phyloP scores from a whole-genome alignment of 176 grass and related monocot species.

The Cenchrus fungigraminus region DNA sequence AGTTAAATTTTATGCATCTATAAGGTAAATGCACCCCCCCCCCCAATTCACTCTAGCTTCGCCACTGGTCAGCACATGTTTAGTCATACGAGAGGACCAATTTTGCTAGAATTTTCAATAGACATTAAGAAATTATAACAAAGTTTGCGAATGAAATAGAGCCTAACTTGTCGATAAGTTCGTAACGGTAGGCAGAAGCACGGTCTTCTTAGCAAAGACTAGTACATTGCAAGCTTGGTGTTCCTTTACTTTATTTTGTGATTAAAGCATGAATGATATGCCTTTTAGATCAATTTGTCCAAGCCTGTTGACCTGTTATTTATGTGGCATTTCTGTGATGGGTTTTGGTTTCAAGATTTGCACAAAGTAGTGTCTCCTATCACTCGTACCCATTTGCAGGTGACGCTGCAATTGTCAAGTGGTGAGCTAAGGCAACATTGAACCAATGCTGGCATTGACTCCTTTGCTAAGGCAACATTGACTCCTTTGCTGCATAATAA shows the following conservation, averaged over 20 bases:
- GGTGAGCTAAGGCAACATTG: constrained; percentile 13
- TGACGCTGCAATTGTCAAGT: neutral
- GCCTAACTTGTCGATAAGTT: too few relatives aligned
- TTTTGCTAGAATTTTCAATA: too few relatives aligned
- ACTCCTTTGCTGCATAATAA: constrained; percentile 1
- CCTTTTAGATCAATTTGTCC: neutral
- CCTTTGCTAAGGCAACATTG: neutral
- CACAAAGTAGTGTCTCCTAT: neutral
- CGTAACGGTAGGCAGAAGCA: too few relatives aligned
- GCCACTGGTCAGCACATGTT: too few relatives aligned
- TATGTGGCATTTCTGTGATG: neutral
- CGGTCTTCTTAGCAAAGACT: neutral
- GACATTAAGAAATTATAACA: too few relatives aligned
- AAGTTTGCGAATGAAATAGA: too few relatives aligned
- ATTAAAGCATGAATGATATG: neutral
- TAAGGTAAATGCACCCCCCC: too few relatives aligned
- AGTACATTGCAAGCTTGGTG: too few relatives aligned
- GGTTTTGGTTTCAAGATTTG: constrained; percentile 32
- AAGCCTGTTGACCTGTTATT: neutral
- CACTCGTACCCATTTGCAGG: neutral
- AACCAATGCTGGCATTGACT: neutral
- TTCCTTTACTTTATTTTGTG: too few relatives aligned
- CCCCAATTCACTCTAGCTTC: too few relatives aligned
- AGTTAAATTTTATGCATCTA: too few relatives aligned
- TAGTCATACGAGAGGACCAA: too few relatives aligned